Percentiles rank a stretch among this genome's conserved stretches.
Conservation (phyloP, 345 rosid species). For the Firmiana major region DNA sequence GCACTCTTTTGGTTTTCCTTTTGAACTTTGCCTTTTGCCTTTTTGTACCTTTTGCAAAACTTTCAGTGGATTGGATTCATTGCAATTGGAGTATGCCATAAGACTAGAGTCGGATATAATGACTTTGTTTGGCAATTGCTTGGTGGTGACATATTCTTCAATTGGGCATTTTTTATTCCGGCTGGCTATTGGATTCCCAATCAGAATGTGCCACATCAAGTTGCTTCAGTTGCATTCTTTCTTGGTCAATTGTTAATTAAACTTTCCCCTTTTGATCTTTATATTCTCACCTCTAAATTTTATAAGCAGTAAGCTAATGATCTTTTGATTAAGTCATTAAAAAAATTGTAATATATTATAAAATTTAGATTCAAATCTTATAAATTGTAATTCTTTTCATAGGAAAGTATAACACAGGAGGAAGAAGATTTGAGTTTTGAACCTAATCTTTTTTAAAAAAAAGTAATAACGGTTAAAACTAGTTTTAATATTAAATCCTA, state of each 20-base stretch:
- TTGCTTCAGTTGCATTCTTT: not conserved
- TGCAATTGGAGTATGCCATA: conserved; percentile 13
- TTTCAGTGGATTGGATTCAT: conserved; percentile 30
- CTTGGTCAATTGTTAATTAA: conserved; percentile 1
- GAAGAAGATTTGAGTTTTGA: too few species aligned
- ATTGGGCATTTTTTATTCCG: conserved; percentile 15
- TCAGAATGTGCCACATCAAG: conserved; percentile 11
- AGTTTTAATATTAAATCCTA: too few species aligned
- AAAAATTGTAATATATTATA: too few species aligned
- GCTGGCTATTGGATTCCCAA: conserved; percentile 13
- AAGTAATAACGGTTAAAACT: too few species aligned
- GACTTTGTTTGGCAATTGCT: conserved; percentile 3
- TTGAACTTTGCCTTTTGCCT: conserved; percentile 25
- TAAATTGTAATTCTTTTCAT: too few species aligned
- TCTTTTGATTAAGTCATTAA: too few species aligned
- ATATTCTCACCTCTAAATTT: not conserved
- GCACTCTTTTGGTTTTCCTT: conserved; percentile 13
- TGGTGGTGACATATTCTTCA: conserved; percentile 1
- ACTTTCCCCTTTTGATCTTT: not conserved
- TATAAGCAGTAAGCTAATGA: too few species aligned
- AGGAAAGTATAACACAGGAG: too few species aligned
- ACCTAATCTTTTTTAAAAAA: too few species aligned
- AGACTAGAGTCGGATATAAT: not conserved
- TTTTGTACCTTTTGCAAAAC: conserved; percentile 6
- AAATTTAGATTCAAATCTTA: too few species aligned